These are phyloP conservation scores for Picea glauca DNA, from an alignment of 75 land plant species.

Conservation along the genomic window DNA sequence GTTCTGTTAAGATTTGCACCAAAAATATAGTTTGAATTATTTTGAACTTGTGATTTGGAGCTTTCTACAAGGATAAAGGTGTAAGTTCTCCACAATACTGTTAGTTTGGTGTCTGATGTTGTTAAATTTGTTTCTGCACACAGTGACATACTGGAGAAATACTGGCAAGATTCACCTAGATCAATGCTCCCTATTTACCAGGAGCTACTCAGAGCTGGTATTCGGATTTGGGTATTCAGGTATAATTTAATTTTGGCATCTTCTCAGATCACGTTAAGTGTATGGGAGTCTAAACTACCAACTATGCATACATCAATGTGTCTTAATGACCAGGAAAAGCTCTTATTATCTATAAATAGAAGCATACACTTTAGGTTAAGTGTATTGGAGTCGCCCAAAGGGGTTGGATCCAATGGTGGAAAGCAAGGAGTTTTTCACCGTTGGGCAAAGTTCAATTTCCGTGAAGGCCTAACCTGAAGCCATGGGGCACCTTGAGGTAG, in stretches of 20 bases:
- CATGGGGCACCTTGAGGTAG: no score
- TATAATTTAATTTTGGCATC: conserved; percentile 10
- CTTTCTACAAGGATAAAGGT: not conserved
- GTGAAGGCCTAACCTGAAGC: no score
- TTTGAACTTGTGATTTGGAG: not conserved
- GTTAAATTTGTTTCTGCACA: not conserved
- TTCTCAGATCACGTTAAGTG: not conserved
- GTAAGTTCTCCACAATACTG: not conserved
- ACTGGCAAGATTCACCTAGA: conserved; percentile 73
- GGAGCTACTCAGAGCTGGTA: conserved; percentile 78
- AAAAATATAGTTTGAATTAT: not conserved
- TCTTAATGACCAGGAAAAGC: not conserved
- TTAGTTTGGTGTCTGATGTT: not conserved
- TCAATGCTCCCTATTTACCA: conserved; percentile 86
- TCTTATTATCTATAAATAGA: not conserved
- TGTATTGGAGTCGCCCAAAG: no score
- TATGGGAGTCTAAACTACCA: not conserved
- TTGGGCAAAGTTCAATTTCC: no score
- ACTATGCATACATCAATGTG: not conserved
- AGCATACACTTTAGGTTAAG: not conserved
- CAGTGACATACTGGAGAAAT: conserved; percentile 53
- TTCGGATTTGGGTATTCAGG: conserved; percentile 93
- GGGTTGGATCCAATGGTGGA: no score
- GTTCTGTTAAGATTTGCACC: not conserved
- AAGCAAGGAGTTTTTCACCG: no score